A percentile compares a stretch with the other conserved stretches of the same genome.
Evolutionary conservation across 2,329 filamentous ascomycete genomes (phyloP).

Genomic region (Furcasterigmium sp.): DNA sequence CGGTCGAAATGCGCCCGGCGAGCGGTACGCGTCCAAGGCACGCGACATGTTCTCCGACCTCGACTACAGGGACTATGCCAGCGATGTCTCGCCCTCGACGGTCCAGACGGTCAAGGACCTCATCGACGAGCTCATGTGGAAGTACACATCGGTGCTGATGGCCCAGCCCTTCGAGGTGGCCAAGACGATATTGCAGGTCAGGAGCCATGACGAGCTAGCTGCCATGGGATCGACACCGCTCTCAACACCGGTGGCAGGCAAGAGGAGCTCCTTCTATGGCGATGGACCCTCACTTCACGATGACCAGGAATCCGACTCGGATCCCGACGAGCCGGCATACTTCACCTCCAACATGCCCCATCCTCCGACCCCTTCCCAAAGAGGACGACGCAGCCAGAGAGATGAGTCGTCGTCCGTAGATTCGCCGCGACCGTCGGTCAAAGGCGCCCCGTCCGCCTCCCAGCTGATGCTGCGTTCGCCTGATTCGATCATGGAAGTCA

Average conservation of each 20-base stretch:
- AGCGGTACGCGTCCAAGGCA: conserved; percentile 55
- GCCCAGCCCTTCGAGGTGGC: conserved; percentile 96
- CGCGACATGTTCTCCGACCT: conserved; percentile 85
- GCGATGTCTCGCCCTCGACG: conserved; percentile 69
- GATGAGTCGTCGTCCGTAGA: conserved; percentile 15
- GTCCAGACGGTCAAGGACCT: conserved; percentile 71
- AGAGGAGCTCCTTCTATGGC: conserved; percentile 24
- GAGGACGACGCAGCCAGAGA: conserved; percentile 24
- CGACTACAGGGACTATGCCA: conserved; percentile 84
- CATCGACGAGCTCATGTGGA: conserved; percentile 82
- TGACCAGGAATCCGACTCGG: conserved; percentile 57
- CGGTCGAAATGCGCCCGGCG: conserved; percentile 34
- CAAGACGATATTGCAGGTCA: conserved; percentile 85
- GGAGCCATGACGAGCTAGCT: conserved; percentile 46
- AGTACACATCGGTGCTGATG: conserved; percentile 83
- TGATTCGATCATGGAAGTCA: conserved; percentile 79
- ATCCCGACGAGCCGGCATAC: conserved; percentile 75
- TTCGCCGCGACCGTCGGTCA: conserved; percentile 15
- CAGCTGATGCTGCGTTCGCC: conserved; percentile 67
- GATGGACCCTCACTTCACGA: conserved; percentile 26
- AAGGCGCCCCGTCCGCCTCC: conserved; percentile 28
- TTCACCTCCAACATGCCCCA: conserved; percentile 64
- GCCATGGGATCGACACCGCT: conserved; percentile 19
- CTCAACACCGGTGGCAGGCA: conserved; percentile 16
- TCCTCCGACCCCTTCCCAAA: conserved; percentile 44